phyloP scores from a whole-genome alignment of 2,329 filamentous ascomycete species.

The Knufia fluminis region DNA sequence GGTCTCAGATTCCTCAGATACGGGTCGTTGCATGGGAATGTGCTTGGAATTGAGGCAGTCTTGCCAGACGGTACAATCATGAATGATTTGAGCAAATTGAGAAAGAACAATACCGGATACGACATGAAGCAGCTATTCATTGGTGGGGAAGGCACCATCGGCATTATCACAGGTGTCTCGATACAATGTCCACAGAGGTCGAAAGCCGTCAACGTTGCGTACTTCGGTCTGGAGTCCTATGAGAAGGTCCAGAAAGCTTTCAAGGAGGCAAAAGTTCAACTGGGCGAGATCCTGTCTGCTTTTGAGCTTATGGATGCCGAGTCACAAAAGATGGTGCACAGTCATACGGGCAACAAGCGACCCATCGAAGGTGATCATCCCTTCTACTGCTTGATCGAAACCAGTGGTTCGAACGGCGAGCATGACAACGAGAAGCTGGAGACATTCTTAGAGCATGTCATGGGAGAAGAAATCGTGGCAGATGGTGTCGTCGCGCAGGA shows the following conservation, averaged over 20 bases:
- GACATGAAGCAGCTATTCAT: conserved; percentile 96
- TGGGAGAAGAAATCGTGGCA: conserved; percentile 73
- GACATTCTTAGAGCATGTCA: conserved; percentile 80
- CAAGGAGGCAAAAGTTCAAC: conserved; percentile 75
- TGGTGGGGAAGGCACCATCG: conserved; percentile 87
- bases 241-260: conserved; percentile 82
- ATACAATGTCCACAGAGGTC: conserved; percentile 83
- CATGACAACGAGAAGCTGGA: conserved; percentile 91
- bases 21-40: conserved; percentile 85
- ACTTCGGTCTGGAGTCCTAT: conserved; percentile 83
- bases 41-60: conserved; percentile 87
- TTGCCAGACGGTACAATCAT: conserved; percentile 87
- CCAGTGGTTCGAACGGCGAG: conserved; percentile 85
- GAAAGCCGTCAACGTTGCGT: conserved; percentile 85
- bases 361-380: conserved; percentile 77
- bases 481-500: conserved; percentile 91
- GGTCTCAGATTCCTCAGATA: conserved; percentile 84
- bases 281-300: conserved; percentile 90
- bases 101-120: conserved; percentile 99
- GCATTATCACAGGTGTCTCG: conserved; percentile 83
- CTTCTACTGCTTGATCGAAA: conserved; percentile 96
- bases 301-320: conserved; percentile 94
- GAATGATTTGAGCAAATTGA: conserved; percentile 74
- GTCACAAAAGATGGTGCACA: conserved; percentile 67
- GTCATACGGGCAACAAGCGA: conserved; percentile 64